phyloP scores from a whole-genome alignment of 768 basidiomycete species.

The Hypholoma sublateritium region DNA sequence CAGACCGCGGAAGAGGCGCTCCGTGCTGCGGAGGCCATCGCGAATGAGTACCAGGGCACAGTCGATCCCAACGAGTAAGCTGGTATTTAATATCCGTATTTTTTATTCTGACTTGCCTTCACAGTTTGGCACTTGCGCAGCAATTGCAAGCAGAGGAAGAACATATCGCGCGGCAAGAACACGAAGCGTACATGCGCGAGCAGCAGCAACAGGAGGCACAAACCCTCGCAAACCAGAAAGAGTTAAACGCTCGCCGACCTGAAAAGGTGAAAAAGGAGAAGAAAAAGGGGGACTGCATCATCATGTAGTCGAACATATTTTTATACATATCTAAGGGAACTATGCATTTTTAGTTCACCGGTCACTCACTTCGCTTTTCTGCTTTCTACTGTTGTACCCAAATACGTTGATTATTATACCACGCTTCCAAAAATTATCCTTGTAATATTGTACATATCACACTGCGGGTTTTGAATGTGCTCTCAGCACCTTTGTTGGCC shows the following conservation, averaged over 20 bases:
- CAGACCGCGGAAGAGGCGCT: constrained; percentile 64
- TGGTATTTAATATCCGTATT: not conserved
- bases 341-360: too few relatives aligned
- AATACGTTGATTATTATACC: too few relatives aligned
- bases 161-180: constrained; percentile 40
- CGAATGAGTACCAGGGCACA: constrained; percentile 31
- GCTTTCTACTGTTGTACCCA: too few relatives aligned
- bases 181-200: constrained; percentile 29
- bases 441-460: too few relatives aligned
- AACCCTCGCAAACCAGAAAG: constrained; percentile 18
- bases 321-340: not conserved
- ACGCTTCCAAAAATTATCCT: too few relatives aligned
- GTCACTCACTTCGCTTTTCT: too few relatives aligned
- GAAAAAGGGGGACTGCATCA: constrained; percentile 54
- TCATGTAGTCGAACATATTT: constrained; percentile 43
- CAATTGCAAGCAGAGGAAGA: constrained; percentile 86
- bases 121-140: constrained; percentile 66
- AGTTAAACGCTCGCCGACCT: constrained; percentile 16
- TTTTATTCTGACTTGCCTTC: not conserved
- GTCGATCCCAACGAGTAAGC: constrained; percentile 65
- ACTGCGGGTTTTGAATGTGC: too few relatives aligned
- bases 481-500: too few relatives aligned
- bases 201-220: constrained; percentile 21
- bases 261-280: constrained; percentile 31
- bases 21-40: constrained; percentile 46